These are phyloP conservation scores for Fusarium domesticum DNA, from an alignment of 2,329 filamentous ascomycete species.

Conservation along the genomic window DNA sequence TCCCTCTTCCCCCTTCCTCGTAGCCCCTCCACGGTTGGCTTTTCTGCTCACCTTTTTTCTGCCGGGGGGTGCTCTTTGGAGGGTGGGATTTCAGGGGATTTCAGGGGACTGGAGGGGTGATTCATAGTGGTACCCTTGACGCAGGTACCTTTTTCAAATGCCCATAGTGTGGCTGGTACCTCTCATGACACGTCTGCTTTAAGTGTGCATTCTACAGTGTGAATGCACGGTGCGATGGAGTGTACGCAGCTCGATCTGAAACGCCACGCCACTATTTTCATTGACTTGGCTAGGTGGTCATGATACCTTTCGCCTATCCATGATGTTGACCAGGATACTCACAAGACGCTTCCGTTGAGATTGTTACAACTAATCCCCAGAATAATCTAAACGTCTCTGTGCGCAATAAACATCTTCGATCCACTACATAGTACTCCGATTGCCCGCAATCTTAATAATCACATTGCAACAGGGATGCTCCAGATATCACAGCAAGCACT, in stretches of 20 bases:
- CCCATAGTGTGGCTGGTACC: constrained; percentile 12
- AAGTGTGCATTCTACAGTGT: constrained; percentile 8
- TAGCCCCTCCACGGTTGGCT: not conserved
- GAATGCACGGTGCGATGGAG: constrained; percentile 12
- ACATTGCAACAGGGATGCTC: not conserved
- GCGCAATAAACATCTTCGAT: not conserved
- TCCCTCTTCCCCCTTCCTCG: not conserved
- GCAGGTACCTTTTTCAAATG: constrained; percentile 20
- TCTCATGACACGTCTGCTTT: constrained; percentile 5
- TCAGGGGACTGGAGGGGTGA: constrained; percentile 6
- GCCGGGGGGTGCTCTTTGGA: constrained; percentile 7
- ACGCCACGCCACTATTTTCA: too few species aligned
- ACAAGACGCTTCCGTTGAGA: too few species aligned
- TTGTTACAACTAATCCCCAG: too few species aligned
- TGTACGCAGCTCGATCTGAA: too few species aligned
- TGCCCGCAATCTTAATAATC: not conserved
- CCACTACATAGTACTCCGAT: not conserved
- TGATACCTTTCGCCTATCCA: too few species aligned
- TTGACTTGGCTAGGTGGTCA: too few species aligned
- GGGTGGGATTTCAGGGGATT: constrained; percentile 18
- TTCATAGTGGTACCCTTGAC: constrained; percentile 13
- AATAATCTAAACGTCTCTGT: too few species aligned
- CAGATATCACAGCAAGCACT: not conserved
- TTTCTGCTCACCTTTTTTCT: not conserved
- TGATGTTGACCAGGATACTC: too few species aligned